phyloP scores from a whole-genome alignment of 2,329 filamentous ascomycete species.

The Chalaropsis thielavioides region DNA sequence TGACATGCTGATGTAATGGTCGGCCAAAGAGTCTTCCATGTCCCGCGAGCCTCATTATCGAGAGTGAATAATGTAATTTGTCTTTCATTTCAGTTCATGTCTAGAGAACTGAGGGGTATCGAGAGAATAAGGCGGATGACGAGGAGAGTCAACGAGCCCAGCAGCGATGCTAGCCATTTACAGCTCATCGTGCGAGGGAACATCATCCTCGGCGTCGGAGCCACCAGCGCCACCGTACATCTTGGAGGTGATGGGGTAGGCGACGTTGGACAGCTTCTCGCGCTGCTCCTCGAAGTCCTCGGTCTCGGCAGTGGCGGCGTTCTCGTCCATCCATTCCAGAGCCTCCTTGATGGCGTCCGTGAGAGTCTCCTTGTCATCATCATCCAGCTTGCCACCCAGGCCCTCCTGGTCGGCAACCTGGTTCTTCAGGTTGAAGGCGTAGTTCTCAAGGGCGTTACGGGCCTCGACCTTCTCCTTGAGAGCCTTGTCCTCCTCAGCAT shows the following conservation, averaged over 20 bases:
- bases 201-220: slow-evolving; percentile 51
- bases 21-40: neutral
- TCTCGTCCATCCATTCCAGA: slow-evolving; percentile 93
- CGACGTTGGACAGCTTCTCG: slow-evolving; percentile 93
- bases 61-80: slow-evolving; percentile 18
- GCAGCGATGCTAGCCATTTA: slow-evolving; percentile 34
- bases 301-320: slow-evolving; percentile 65
- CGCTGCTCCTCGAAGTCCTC: slow-evolving; percentile 99
- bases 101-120: slow-evolving; percentile 9
- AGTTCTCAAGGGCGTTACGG: slow-evolving; percentile 95
- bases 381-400: slow-evolving; percentile 94
- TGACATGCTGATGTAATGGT: neutral
- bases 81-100: slow-evolving; percentile 17
- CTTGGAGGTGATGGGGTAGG: slow-evolving; percentile 98
- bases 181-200: slow-evolving; percentile 63
- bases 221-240: slow-evolving; percentile 58
- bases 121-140: slow-evolving; percentile 2
- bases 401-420: slow-evolving; percentile 94
- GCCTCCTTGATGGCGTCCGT: slow-evolving; percentile 94
- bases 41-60: neutral
- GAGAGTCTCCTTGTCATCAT: slow-evolving; percentile 95
- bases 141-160: neutral
- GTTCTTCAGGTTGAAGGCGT: slow-evolving; percentile 98
- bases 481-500: slow-evolving; percentile 97
- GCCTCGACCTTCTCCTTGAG: slow-evolving; percentile 94